Conservation (phyloP, 371 early-diverging fungal genomes). For the Mucor sp. region DNA sequence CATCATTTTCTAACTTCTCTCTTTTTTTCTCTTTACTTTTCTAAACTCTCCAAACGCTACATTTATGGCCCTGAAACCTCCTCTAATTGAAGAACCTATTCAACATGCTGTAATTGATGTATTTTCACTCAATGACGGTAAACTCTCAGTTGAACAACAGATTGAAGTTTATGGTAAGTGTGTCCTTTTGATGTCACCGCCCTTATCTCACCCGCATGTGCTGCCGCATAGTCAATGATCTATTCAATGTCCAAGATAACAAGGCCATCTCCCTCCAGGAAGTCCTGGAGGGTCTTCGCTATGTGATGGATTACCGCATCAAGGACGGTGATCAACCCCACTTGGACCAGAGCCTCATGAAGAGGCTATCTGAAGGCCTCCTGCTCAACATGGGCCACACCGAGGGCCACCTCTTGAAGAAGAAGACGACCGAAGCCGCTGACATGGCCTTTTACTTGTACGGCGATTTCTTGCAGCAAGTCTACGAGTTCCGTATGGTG, state of each 20-base stretch:
- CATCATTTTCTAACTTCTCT: background rate
- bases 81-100: slow-evolving; percentile 14
- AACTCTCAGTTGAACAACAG: slow-evolving; percentile 80
- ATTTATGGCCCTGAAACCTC: slow-evolving; percentile 25
- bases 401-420: slow-evolving; percentile 65
- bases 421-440: slow-evolving; percentile 74
- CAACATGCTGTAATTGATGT: slow-evolving; percentile 43
- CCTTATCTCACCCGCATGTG: slow-evolving; percentile 16
- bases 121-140: slow-evolving; percentile 58
- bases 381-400: slow-evolving; percentile 74
- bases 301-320: slow-evolving; percentile 93
- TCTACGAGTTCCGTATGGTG: slow-evolving; percentile 70
- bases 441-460: slow-evolving; percentile 87
- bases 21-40: background rate
- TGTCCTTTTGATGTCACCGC: background rate
- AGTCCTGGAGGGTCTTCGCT: slow-evolving; percentile 86
- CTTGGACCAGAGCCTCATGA: slow-evolving; percentile 83
- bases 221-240: slow-evolving; percentile 55
- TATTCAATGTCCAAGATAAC: slow-evolving; percentile 70
- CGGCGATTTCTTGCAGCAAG: slow-evolving; percentile 93
- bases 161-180: slow-evolving; percentile 80
- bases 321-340: slow-evolving; percentile 81
- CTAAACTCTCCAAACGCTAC: background rate
- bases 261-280: slow-evolving; percentile 80
- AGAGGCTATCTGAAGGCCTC: slow-evolving; percentile 82